Evolutionary conservation across 768 basidiomycete genomes (phyloP).

Genomic region (Leccinum incarnatum): DNA sequence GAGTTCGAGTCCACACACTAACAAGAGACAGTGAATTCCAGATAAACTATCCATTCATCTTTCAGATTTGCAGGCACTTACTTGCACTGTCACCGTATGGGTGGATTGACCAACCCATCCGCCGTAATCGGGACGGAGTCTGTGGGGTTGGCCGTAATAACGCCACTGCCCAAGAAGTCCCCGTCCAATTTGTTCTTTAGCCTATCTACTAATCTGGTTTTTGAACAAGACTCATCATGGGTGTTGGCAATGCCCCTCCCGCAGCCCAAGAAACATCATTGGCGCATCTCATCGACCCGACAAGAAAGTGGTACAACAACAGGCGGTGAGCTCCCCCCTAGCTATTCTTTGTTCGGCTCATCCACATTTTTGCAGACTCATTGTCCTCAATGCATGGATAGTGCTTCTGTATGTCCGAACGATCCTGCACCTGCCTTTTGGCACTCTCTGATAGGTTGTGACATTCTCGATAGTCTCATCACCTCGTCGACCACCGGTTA

Average conservation of each 20-base stretch:
- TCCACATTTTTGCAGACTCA: slow-evolving; percentile 39
- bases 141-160: too few relatives aligned
- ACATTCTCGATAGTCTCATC: slow-evolving; percentile 47
- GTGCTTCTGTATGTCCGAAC: slow-evolving; percentile 54
- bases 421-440: neutral
- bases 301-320: slow-evolving; percentile 75
- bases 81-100: neutral
- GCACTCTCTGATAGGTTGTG: neutral
- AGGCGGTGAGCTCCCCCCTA: slow-evolving; percentile 43
- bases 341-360: neutral
- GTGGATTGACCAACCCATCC: too few relatives aligned
- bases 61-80: neutral
- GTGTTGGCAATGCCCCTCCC: slow-evolving; percentile 44
- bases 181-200: neutral
- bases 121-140: too few relatives aligned
- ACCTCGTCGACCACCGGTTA: slow-evolving; percentile 75
- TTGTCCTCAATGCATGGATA: slow-evolving; percentile 68
- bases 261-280: slow-evolving; percentile 37
- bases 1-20: neutral
- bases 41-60: too few relatives aligned
- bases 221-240: slow-evolving; percentile 39
- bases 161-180: too few relatives aligned
- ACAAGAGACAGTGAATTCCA: neutral
- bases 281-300: slow-evolving; percentile 58
- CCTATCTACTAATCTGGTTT: too few relatives aligned